Percentiles rank a stretch among this genome's conserved stretches.
Conservation (phyloP, 371 early-diverging fungal species). For the Thermomucor indicae-seudaticae region DNA sequence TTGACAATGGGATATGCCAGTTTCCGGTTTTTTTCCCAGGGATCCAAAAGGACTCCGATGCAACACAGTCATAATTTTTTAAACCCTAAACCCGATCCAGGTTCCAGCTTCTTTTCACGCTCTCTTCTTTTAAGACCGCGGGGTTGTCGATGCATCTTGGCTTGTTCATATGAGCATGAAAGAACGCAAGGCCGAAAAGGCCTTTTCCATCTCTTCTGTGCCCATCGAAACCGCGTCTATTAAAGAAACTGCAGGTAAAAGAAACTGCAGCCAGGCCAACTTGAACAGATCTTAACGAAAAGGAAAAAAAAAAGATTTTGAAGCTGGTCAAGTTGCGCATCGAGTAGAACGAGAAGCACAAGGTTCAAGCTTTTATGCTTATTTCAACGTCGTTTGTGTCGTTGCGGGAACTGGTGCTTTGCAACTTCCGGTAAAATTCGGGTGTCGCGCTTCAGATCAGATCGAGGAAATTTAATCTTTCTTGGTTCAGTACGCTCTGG, state of each 20-base stretch:
- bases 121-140: not conserved
- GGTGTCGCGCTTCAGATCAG: not conserved
- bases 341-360: constrained; percentile 30
- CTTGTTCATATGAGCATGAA: constrained; percentile 4
- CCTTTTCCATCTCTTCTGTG: not conserved
- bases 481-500: constrained; percentile 49
- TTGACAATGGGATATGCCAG: too few species aligned
- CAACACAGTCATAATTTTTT: not conserved
- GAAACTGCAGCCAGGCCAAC: too few species aligned
- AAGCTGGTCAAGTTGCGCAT: constrained; percentile 18
- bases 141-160: not conserved
- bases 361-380: constrained; percentile 37
- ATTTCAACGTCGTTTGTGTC: constrained; percentile 65
- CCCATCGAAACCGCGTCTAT: too few species aligned
- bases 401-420: constrained; percentile 79
- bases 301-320: too few species aligned
- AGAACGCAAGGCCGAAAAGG: constrained; percentile 5
- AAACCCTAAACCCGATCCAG: not conserved
- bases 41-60: too few species aligned
- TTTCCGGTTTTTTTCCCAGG: too few species aligned
- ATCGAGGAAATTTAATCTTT: not conserved
- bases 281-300: too few species aligned
- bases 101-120: not conserved
- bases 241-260: too few species aligned
- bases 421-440: constrained; percentile 57